Conservation (phyloP, 176 grass and related monocot species). For the Oryza coarctata region DNA sequence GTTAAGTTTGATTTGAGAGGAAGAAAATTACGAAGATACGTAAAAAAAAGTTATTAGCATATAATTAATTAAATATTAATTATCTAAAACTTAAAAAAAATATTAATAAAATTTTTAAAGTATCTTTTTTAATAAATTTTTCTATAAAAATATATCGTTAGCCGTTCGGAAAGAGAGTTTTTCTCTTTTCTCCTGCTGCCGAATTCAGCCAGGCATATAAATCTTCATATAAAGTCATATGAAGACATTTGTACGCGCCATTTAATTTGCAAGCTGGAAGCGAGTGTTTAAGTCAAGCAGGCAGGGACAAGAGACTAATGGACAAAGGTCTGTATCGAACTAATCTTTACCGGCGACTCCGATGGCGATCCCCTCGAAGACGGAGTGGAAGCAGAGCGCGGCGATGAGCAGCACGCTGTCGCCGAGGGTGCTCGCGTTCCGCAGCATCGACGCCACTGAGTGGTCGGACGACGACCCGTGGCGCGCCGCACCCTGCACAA, state of each 20-base stretch:
- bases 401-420: slow-evolving; percentile 82
- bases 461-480: slow-evolving; percentile 23
- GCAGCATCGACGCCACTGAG: slow-evolving; percentile 57
- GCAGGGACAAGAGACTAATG: not conserved
- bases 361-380: slow-evolving; percentile 97
- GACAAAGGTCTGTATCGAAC: not conserved
- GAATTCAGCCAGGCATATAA: too few species aligned
- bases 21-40: too few species aligned
- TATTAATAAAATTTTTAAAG: too few species aligned
- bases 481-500: not conserved
- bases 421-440: slow-evolving; percentile 65
- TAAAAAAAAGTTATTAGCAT: too few species aligned
- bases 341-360: slow-evolving; percentile 67
- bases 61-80: too few species aligned
- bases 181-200: too few species aligned
- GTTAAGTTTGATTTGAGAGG: too few species aligned
- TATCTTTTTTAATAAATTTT: too few species aligned
- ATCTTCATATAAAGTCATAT: not conserved
- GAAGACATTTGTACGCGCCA: not conserved
- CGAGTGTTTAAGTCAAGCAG: not conserved
- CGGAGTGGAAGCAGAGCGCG: slow-evolving; percentile 94
- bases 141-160: too few species aligned
- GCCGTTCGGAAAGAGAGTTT: too few species aligned
- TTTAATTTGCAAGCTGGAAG: not conserved
- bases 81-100: too few species aligned